Percentiles rank a stretch among this genome's conserved stretches.
Conservation (phyloP, 2,329 filamentous ascomycete genomes). For the Thelonectria discophora region DNA sequence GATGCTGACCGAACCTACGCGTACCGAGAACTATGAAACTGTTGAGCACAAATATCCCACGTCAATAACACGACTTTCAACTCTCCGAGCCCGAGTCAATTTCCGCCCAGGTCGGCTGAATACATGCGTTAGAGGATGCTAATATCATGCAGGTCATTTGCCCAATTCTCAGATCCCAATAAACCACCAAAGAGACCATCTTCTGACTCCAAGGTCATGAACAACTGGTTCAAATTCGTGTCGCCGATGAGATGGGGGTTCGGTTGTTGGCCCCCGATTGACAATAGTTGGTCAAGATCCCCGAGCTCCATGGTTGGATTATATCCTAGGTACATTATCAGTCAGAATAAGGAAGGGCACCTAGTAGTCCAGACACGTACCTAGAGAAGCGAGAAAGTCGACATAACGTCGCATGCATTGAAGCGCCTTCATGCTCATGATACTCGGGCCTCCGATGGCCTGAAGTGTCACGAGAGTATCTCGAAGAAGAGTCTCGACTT, state of each 20-base stretch:
- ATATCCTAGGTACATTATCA: neutral
- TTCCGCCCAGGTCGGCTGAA: no score
- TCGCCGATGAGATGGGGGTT: neutral
- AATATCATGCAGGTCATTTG: slow-evolving; percentile 1
- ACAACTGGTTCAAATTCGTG: slow-evolving; percentile 1
- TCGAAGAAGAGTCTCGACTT: slow-evolving; percentile 26
- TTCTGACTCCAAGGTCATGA: neutral
- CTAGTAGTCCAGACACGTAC: neutral
- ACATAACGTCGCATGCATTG: slow-evolving; percentile 27
- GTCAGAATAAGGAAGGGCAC: neutral
- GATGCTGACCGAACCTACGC: no score
- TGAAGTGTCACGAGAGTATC: slow-evolving; percentile 27
- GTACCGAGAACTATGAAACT: no score
- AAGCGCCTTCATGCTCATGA: slow-evolving; percentile 39
- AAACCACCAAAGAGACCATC: slow-evolving; percentile 1
- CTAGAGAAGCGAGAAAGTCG: slow-evolving; percentile 3
- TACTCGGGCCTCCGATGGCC: slow-evolving; percentile 35
- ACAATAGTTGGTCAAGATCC: neutral
- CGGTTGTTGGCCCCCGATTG: neutral
- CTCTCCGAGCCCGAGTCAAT: no score
- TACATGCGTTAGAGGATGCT: neutral
- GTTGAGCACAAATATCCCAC: no score
- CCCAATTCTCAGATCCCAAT: slow-evolving; percentile 4
- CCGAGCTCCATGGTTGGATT: neutral
- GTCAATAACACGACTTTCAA: no score